Evolutionary conservation across 495 filamentous ascomycete genomes (phyloP), one percentile per base, ranked within the genome.

Genomic region (Aspergillus mulundensis): DNA sequence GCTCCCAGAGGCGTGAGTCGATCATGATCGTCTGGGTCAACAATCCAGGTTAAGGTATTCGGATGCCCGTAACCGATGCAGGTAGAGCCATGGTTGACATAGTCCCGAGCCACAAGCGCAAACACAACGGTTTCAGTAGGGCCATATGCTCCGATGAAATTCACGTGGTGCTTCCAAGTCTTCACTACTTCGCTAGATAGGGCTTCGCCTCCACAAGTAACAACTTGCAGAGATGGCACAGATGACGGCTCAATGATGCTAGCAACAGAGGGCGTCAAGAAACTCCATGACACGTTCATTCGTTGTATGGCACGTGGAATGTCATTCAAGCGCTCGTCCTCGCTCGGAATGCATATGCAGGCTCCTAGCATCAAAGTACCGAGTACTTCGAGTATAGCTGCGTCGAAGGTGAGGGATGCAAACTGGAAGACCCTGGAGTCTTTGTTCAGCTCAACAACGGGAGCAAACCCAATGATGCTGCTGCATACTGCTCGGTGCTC

Each of bases 331-430:
- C 82, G 69, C 11, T 84, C 78, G 10, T 85, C 68, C 40, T 84
- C 80, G 60, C 74, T 79, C 2, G 82, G 83, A 28, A 88, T 74
- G 63, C 85, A 88, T 3, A 86, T 70, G 51, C 75, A 81, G 23
- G 78, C 85, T 18, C 85, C 85, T n/a, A 72, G 51, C 52, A 80
- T 79, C 16, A 82, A 56, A 5, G 78, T 74, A 11, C 72, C 76
- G 12, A 82, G 62, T 10, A 75, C 73, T 55, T 83, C 79, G 66
- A 78, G 63, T 18, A 82, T 61, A 18, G 72, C 76, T 18, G 78
- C 79, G 61, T 83, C 80, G 45, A 82, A 83, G 0, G 77, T 81
- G 32, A 80, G 67, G 0, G 80, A 80, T 5, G 81, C 80, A 46
- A 81, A 83, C 51, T 82, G 79, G 56, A 82, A 77, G 1, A 72